Evolutionary conservation across 352 stramenopile genomes (phyloP).

Genomic region (Pilasporangium apinafurcum): DNA sequence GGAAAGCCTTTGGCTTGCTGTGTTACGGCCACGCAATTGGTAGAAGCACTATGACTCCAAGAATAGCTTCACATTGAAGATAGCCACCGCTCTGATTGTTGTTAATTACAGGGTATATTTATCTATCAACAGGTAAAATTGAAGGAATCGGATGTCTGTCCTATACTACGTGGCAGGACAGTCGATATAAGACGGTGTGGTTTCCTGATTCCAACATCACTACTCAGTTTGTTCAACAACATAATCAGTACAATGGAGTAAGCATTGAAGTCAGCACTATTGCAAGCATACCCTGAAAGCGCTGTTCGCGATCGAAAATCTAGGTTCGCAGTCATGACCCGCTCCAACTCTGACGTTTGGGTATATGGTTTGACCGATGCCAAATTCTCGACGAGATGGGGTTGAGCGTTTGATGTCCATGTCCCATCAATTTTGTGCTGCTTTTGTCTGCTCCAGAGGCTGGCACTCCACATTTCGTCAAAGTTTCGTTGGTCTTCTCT

Average conservation of each 20-base stretch:
- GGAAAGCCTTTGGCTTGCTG: neutral
- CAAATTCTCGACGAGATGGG: neutral
- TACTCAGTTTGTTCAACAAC: neutral
- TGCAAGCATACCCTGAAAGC: neutral
- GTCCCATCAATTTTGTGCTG: conserved; percentile 3
- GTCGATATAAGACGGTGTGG: conserved; percentile 23
- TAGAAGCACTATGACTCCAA: no score
- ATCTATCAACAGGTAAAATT: conserved; percentile 23
- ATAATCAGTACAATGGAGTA: neutral
- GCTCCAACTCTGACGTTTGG: conserved; percentile 24
- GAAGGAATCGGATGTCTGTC: conserved; percentile 19
- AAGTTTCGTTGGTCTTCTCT: conserved; percentile 20
- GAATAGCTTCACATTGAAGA: no score
- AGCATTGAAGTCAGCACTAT: neutral
- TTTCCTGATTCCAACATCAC: conserved; percentile 13
- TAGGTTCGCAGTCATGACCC: conserved; percentile 18
- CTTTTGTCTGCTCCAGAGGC: conserved; percentile 18
- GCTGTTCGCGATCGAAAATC: conserved; percentile 15
- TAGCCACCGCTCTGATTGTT: no score
- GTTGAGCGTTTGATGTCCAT: conserved; percentile 1
- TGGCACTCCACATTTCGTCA: conserved; percentile 66
- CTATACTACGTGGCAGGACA: conserved; percentile 27
- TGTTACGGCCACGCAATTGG: neutral
- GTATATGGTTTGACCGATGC: no score
- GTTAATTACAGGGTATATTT: neutral